A percentile compares a stretch with the other conserved stretches of the same genome.
Conservation (phyloP, 371 early-diverging fungal genomes). For the Mortierella polycephala region DNA sequence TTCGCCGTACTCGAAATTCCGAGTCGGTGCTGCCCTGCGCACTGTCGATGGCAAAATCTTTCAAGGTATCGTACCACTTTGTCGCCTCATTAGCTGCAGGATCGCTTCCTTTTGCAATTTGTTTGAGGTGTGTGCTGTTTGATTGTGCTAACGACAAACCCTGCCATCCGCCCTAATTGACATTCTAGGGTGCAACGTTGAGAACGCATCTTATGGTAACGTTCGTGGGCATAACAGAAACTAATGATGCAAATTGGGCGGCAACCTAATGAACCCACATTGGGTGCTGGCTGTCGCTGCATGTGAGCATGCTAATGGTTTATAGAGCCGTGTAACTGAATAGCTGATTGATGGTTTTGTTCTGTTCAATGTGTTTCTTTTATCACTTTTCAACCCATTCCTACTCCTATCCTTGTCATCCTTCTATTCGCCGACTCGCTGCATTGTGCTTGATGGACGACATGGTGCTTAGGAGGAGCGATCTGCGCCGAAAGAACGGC, state of each 20-base stretch:
- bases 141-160: too few species aligned
- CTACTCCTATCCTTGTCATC: too few species aligned
- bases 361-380: not conserved
- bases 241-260: not conserved
- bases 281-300: too few species aligned
- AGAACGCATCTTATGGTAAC: conserved; percentile 83
- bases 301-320: too few species aligned
- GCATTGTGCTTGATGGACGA: too few species aligned
- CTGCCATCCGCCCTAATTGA: too few species aligned
- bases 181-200: conserved; percentile 82
- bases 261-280: not conserved
- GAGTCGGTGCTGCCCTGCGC: conserved; percentile 84
- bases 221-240: too few species aligned
- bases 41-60: conserved; percentile 70
- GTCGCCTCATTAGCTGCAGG: too few species aligned
- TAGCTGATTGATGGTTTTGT: not conserved
- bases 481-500: conserved; percentile 91
- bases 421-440: conserved; percentile 11
- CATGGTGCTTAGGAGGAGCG: conserved; percentile 59
- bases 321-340: too few species aligned
- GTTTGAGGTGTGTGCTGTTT: too few species aligned
- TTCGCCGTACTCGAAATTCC: conserved; percentile 87
- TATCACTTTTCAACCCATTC: too few species aligned
- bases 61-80: conserved; percentile 57
- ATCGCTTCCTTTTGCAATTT: not conserved